These are phyloP conservation scores for Phytophthora pseudosyringae DNA, from an alignment of 352 stramenopile species.

Conservation along the genomic window DNA sequence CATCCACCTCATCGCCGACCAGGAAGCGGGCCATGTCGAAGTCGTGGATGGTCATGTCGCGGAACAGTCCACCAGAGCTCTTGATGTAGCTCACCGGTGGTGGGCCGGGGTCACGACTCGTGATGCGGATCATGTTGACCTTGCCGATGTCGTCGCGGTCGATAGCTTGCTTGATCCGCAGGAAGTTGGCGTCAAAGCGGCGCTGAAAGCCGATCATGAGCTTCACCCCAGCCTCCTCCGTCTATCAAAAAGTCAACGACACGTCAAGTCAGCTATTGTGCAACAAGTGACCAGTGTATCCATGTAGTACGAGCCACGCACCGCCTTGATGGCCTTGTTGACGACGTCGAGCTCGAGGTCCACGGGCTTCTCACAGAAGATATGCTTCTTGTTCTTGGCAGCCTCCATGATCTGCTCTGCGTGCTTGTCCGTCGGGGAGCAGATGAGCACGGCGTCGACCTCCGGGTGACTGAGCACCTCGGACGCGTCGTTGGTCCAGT, in stretches of 20 bases:
- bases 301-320: conserved; percentile 21
- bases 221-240: conserved; percentile 80
- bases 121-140: conserved; percentile 86
- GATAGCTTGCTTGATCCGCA: conserved; percentile 86
- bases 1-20: conserved; percentile 75
- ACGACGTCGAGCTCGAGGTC: conserved; percentile 88
- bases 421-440: conserved; percentile 93
- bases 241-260: conserved; percentile 15
- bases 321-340: conserved; percentile 61
- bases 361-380: conserved; percentile 97
- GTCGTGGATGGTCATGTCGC: conserved; percentile 97
- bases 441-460: conserved; percentile 97
- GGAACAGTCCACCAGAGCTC: conserved; percentile 91
- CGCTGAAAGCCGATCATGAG: conserved; percentile 96
- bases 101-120: conserved; percentile 58
- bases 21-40: conserved; percentile 95
- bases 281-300: background rate
- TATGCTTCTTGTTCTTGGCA: conserved; percentile 92
- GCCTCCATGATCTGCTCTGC: conserved; percentile 95
- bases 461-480: conserved; percentile 94
- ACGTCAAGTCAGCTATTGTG: background rate
- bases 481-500: conserved; percentile 76
- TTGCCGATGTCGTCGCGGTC: conserved; percentile 89
- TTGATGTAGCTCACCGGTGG: conserved; percentile 61
- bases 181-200: conserved; percentile 95